phyloP scores from a whole-genome alignment of 306 rosid genomes.

The Mimosa bimucronata region DNA sequence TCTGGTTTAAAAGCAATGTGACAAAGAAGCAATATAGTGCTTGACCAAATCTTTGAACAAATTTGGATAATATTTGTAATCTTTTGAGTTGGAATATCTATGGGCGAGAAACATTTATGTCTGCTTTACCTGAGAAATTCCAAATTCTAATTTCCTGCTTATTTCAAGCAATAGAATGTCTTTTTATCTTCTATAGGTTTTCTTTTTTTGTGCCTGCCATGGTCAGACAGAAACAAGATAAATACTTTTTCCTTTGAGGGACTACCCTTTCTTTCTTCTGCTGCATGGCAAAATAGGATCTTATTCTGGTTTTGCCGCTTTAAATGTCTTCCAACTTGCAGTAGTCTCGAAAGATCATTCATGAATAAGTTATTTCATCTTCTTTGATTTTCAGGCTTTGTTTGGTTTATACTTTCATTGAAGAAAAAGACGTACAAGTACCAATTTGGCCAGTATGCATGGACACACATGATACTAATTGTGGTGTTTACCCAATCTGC shows the following conservation, averaged over 20 bases:
- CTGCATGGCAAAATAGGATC: not conserved
- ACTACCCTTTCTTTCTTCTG: not conserved
- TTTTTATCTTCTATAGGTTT: not conserved
- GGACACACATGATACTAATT: slow-evolving; percentile 98
- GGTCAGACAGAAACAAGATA: too few species aligned
- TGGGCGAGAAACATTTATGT: not conserved
- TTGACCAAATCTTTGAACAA: not conserved
- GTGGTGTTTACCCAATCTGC: slow-evolving; percentile 93
- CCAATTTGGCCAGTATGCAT: slow-evolving; percentile 98
- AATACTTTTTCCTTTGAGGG: not conserved
- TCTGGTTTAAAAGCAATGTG: not conserved
- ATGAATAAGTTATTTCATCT: slow-evolving; percentile 32
- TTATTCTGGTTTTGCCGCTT: slow-evolving; percentile 5
- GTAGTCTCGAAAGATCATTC: slow-evolving; percentile 2
- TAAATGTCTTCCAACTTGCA: not conserved
- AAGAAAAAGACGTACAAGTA: slow-evolving; percentile 93
- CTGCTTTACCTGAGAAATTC: not conserved
- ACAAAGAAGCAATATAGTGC: not conserved
- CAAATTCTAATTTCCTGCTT: not conserved
- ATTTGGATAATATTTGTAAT: not conserved
- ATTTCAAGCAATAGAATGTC: not conserved
- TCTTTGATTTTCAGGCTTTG: slow-evolving; percentile 71
- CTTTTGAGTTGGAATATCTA: not conserved
- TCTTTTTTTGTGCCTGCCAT: not conserved
- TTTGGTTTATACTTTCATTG: slow-evolving; percentile 95